Evolutionary conservation across 1,284 basidiomycete species (phyloP).

Genomic region (Microbotryomycetes sp.): DNA sequence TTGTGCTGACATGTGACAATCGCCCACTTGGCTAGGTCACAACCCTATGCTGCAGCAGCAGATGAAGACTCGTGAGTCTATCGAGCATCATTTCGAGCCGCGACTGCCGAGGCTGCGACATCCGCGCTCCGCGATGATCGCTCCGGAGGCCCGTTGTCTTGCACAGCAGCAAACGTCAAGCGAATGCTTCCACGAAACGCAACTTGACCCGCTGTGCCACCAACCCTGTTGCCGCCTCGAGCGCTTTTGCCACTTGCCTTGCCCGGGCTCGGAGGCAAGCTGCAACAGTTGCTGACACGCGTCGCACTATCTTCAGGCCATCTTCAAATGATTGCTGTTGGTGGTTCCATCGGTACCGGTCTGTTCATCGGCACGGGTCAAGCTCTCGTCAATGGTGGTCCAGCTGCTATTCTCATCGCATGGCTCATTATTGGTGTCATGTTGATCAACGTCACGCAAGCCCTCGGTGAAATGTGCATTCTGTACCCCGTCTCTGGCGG

Average conservation of each 20-base stretch:
- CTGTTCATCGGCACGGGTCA: slow-evolving; percentile 43
- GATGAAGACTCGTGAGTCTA: background rate
- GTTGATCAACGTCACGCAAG: slow-evolving; percentile 35
- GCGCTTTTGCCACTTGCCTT: background rate
- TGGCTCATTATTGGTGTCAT: slow-evolving; percentile 39
- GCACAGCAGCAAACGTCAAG: too few species aligned
- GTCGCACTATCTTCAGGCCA: background rate
- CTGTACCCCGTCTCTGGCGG: slow-evolving; percentile 45
- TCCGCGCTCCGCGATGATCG: too few species aligned
- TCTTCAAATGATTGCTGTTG: slow-evolving; percentile 43
- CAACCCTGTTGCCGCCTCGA: background rate
- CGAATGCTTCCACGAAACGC: too few species aligned
- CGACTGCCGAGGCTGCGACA: too few species aligned
- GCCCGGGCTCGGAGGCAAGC: too few species aligned
- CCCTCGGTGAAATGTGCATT: slow-evolving; percentile 44
- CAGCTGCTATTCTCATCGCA: slow-evolving; percentile 37
- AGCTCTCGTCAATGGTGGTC: slow-evolving; percentile 43
- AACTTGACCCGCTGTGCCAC: too few species aligned
- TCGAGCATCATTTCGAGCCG: background rate
- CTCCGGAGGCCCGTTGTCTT: too few species aligned
- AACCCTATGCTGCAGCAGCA: slow-evolving; percentile 37
- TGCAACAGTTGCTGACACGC: background rate
- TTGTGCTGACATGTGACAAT: too few species aligned
- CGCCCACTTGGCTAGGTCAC: too few species aligned
- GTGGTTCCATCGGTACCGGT: slow-evolving; percentile 50